Percentiles rank a stretch among this genome's conserved stretches.
phyloP scores from a whole-genome alignment of 345 rosid genomes.

The Erysimum cheiranthoides region DNA sequence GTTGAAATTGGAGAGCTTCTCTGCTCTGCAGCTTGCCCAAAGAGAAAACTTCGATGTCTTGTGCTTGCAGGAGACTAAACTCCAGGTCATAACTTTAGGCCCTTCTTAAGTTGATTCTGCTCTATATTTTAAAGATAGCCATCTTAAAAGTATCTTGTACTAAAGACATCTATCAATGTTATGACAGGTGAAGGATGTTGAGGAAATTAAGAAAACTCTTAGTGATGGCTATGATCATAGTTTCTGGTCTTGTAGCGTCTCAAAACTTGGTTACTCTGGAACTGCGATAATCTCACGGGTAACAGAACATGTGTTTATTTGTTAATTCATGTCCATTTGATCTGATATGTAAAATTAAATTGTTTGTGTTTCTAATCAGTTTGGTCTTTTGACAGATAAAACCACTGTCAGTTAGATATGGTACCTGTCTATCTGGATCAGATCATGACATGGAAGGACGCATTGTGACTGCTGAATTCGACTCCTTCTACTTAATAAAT shows the following conservation, averaged over 20 bases:
- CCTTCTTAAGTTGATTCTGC: neutral
- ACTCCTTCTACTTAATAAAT: conserved; percentile 71
- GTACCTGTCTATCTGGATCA: conserved; percentile 72
- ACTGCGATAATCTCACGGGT: conserved; percentile 95
- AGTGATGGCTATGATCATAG: conserved; percentile 77
- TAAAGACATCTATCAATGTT: conserved; percentile 21
- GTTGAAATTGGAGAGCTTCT: conserved; percentile 71
- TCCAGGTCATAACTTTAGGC: conserved; percentile 57
- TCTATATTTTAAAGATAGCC: conserved; percentile 3
- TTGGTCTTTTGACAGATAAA: conserved; percentile 64
- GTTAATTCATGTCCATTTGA: conserved; percentile 16
- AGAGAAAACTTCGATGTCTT: conserved; percentile 82
- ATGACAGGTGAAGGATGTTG: conserved; percentile 85
- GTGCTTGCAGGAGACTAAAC: conserved; percentile 96
- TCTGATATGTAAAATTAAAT: neutral
- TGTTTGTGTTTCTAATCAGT: conserved; percentile 18
- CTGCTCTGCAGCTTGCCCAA: conserved; percentile 80
- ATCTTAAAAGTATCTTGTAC: neutral
- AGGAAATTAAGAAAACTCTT: conserved; percentile 65
- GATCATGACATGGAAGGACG: conserved; percentile 95
- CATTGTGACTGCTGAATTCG: conserved; percentile 84
- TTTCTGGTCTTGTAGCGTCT: conserved; percentile 90
- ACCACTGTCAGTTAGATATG: conserved; percentile 88
- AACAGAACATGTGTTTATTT: conserved; percentile 26
- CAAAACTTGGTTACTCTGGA: conserved; percentile 97